Evolutionary conservation across 1,284 basidiomycete species (phyloP).

Genomic region (Salmacisia buchloeana): DNA sequence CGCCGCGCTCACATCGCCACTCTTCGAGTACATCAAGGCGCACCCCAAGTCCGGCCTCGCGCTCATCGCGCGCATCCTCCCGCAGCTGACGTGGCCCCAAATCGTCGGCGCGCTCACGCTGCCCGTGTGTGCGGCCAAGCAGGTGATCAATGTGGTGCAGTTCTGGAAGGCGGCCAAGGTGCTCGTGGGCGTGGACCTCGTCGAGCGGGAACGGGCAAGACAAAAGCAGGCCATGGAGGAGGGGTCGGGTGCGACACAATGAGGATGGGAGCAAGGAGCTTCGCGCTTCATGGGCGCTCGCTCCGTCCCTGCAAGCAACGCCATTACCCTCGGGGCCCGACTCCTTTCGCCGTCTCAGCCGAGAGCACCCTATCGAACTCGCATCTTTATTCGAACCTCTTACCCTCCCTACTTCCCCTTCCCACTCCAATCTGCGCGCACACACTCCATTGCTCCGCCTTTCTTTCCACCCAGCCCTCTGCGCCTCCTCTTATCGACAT

Average conservation of each 20-base stretch:
- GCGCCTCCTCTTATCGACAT: too few species aligned
- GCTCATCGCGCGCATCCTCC: constrained; percentile 37
- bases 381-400: too few species aligned
- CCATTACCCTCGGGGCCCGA: too few species aligned
- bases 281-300: not conserved
- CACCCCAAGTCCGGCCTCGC: constrained; percentile 16
- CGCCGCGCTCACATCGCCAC: constrained; percentile 17
- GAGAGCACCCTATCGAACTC: too few species aligned
- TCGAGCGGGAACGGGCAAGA: constrained; percentile 21
- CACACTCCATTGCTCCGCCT: too few species aligned
- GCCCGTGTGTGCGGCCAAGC: constrained; percentile 76
- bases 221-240: constrained; percentile 7
- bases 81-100: constrained; percentile 71
- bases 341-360: too few species aligned
- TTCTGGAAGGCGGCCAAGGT: constrained; percentile 98
- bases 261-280: not conserved
- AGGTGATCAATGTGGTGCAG: constrained; percentile 91
- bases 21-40: constrained; percentile 19
- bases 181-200: constrained; percentile 44
- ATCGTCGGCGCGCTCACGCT: constrained; percentile 64
- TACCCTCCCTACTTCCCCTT: too few species aligned
- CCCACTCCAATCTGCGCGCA: too few species aligned
- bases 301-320: too few species aligned
- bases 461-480: too few species aligned
- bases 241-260: not conserved